Conservation (phyloP, 2,329 filamentous ascomycete genomes). For the Cyphellophora europaea region DNA sequence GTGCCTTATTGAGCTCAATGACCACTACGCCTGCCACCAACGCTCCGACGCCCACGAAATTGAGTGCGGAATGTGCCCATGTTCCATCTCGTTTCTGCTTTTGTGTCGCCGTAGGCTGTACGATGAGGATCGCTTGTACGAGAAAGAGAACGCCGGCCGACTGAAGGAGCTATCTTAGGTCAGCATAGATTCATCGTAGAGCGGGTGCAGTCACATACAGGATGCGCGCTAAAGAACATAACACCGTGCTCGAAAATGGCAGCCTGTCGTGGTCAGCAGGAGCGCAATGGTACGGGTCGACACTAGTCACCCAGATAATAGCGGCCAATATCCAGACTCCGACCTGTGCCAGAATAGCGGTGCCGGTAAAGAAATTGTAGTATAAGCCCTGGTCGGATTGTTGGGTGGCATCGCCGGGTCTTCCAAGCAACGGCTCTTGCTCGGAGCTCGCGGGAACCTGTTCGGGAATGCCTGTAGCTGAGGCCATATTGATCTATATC, state of each 20-base stretch:
- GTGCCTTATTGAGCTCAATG: constrained; percentile 63
- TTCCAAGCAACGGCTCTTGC: constrained; percentile 62
- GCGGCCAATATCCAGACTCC: constrained; percentile 66
- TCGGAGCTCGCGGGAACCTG: constrained; percentile 40
- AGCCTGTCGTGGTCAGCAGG: constrained; percentile 19
- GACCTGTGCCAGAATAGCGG: constrained; percentile 62
- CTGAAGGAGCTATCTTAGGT: constrained; percentile 38
- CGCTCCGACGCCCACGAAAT: constrained; percentile 25
- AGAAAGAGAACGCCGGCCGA: constrained; percentile 63
- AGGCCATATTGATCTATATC: constrained; percentile 63
- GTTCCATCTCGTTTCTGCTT: constrained; percentile 61
- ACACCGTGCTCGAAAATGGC: constrained; percentile 61
- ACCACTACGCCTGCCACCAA: constrained; percentile 39
- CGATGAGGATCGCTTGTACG: constrained; percentile 68
- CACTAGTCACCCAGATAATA: constrained; percentile 56
- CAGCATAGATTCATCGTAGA: constrained; percentile 2
- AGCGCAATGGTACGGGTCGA: not conserved
- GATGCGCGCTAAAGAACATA: constrained; percentile 82
- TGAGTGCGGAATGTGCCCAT: constrained; percentile 59
- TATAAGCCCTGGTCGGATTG: constrained; percentile 52
- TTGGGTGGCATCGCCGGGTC: constrained; percentile 65
- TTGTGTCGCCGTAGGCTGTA: constrained; percentile 77
- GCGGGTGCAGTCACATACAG: constrained; percentile 54
- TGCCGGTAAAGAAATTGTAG: constrained; percentile 68
- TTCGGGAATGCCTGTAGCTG: constrained; percentile 58